Evolutionary conservation across 257 asterid genomes (phyloP), one percentile per base, ranked within the genome.

Genomic region (Orobanche coerulescens): DNA sequence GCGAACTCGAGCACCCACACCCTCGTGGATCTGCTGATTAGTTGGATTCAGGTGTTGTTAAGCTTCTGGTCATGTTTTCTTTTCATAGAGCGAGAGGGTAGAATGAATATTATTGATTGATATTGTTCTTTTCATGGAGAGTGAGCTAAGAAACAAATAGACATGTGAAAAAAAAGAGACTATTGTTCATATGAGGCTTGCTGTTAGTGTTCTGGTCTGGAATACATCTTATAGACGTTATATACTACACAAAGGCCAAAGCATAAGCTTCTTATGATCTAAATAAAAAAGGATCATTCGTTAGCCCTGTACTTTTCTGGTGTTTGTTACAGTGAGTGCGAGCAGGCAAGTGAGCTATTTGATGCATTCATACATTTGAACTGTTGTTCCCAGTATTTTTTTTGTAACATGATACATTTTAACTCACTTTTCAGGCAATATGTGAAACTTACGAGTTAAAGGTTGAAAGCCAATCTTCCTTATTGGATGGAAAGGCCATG

Each of bases 401-500:
- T 34, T 12, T 42, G 69, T 46, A 60, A 44, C 31, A 36, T 36
- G 37, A 14, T 50, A 24, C 58, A 31, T 66, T 36, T 46, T 40
- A 67, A 36, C 37, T 12, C 66, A 54, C 43, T 18, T 69, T 71
- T 75, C 89, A 88, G 98, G 96, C 94, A 57, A 81, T 88, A 50
- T 86, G 96, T 69, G 84, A 73, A 61, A 79, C 84, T 62, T 84
- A 92, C 24, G 82, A 84, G 68, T 75, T 89, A 57, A 86, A 81
- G 73, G 73, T 88, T 50, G 89, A 84, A 64, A 81, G 71, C 28
- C 85, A 84, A 61, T 79, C 95, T 60, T 81, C 95, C 49, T 67
- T 92, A 68, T 66, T 84, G 77, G 98, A 92, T 60, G 98, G 98
- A 74, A 88, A 82, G 68, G 98, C 95, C 70, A 84, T 92, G 96